Percentiles rank a stretch among this genome's conserved stretches.
phyloP scores from a whole-genome alignment of 2,329 filamentous ascomycete genomes.

The Xylaria multiplex region DNA sequence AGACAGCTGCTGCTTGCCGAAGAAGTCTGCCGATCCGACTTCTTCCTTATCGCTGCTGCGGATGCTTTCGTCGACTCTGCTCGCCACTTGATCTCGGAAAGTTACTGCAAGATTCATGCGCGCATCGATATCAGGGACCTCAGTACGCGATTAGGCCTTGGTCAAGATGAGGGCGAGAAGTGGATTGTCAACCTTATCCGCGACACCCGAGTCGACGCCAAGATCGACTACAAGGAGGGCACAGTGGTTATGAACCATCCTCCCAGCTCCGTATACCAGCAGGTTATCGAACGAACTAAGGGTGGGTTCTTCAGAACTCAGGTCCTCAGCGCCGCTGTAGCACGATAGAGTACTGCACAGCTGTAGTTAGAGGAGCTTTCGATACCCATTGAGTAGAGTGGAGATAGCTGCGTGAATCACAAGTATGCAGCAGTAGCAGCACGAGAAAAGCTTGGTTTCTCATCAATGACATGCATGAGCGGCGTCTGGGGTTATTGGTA shows the following conservation, averaged over 20 bases:
- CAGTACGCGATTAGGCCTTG: conserved; percentile 88
- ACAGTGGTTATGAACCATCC: conserved; percentile 99
- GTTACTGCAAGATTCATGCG: conserved; percentile 99
- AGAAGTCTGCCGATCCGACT: conserved; percentile 90
- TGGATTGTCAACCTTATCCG: conserved; percentile 99
- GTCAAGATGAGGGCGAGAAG: conserved; percentile 96
- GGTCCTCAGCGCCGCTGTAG: conserved; percentile 78
- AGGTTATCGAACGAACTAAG: conserved; percentile 99
- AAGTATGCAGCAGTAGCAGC: conserved; percentile 31
- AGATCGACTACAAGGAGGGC: conserved; percentile 99
- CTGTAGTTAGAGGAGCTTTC: conserved; percentile 25
- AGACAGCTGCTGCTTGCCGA: conserved; percentile 87
- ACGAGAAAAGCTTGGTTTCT: conserved; percentile 37
- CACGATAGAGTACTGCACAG: conserved; percentile 54
- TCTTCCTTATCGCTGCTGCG: conserved; percentile 88
- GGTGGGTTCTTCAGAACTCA: conserved; percentile 98
- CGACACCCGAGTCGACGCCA: conserved; percentile 95
- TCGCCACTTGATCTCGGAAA: conserved; percentile 96
- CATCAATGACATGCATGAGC: conserved; percentile 45
- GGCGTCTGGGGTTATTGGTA: conserved; percentile 47
- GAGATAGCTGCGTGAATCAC: conserved; percentile 35
- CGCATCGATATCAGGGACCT: conserved; percentile 98
- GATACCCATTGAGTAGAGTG: conserved; percentile 39
- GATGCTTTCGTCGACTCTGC: conserved; percentile 94
- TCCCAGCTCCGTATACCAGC: conserved; percentile 97